phyloP scores from a whole-genome alignment of 495 filamentous ascomycete species.

The Lasiosphaeris hirsuta region DNA sequence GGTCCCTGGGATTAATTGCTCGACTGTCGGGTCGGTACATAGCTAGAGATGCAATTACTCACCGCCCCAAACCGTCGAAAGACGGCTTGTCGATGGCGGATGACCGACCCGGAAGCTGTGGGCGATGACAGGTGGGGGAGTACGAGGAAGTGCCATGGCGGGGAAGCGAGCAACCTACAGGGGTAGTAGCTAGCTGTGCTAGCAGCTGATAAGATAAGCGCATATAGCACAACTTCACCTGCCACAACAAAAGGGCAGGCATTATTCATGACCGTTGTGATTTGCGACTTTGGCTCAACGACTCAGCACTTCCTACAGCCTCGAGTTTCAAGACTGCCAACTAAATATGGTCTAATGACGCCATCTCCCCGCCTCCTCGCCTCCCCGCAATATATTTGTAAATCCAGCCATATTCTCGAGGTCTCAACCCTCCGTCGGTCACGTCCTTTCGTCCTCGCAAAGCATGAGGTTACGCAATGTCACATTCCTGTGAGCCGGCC shows the following conservation, averaged over 20 bases:
- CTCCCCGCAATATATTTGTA: too few relatives aligned
- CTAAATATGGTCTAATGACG: too few relatives aligned
- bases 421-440: too few relatives aligned
- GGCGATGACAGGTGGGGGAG: background rate
- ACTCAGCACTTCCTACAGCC: background rate
- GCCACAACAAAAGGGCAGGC: too few relatives aligned
- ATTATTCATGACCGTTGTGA: background rate
- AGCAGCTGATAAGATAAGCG: background rate
- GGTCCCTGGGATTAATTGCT: constrained; percentile 6
- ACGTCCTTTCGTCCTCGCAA: too few relatives aligned
- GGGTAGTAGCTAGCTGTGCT: constrained; percentile 3
- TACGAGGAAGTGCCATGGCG: too few relatives aligned
- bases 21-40: background rate
- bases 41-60: background rate
- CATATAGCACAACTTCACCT: background rate
- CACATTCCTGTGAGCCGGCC: background rate
- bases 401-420: too few relatives aligned
- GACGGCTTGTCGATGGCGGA: background rate
- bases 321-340: too few relatives aligned
- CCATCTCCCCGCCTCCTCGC: too few relatives aligned
- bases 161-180: background rate
- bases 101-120: background rate
- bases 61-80: background rate
- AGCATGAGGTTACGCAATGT: too few relatives aligned
- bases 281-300: background rate